Evolutionary conservation across 495 filamentous ascomycete genomes (phyloP).

Genomic region (Talaromyces borbonicus): DNA sequence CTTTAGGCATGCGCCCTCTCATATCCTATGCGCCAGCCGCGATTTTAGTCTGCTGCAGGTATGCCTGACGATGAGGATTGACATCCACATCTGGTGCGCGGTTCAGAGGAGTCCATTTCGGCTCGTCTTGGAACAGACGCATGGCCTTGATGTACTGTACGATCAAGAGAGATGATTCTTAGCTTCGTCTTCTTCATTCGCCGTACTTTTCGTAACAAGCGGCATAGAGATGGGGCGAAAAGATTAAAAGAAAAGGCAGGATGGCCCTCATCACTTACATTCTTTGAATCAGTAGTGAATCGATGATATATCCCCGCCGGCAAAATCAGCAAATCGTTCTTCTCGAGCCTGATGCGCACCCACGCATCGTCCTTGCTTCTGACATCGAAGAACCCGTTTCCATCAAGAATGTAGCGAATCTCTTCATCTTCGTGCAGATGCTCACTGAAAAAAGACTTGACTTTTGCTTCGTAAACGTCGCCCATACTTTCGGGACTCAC

Average conservation of each 20-base stretch:
- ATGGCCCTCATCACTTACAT: conserved; percentile 66
- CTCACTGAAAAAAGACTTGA: conserved; percentile 87
- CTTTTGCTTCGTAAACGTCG: conserved; percentile 68
- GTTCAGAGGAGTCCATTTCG: conserved; percentile 95
- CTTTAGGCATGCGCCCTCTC: too few relatives aligned
- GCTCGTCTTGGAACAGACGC: conserved; percentile 96
- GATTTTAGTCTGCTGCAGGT: conserved; percentile 40
- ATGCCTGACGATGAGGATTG: conserved; percentile 70
- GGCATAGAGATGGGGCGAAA: too few relatives aligned
- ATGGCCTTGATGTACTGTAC: conserved; percentile 86
- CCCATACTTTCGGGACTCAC: conserved; percentile 88
- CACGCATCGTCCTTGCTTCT: conserved; percentile 62
- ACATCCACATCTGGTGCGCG: conserved; percentile 64
- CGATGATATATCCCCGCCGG: conserved; percentile 97
- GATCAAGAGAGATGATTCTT: too few relatives aligned
- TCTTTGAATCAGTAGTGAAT: conserved; percentile 85
- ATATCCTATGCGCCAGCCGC: background rate
- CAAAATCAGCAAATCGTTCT: conserved; percentile 68
- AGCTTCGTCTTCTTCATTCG: too few relatives aligned
- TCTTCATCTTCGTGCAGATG: conserved; percentile 98
- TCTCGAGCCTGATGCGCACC: conserved; percentile 74
- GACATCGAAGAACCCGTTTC: conserved; percentile 89
- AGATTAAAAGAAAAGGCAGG: conserved; percentile 1
- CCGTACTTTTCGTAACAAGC: too few relatives aligned
- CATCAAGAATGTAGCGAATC: conserved; percentile 92